These are phyloP conservation scores for Syzygium malaccense DNA, from an alignment of 441 rosid genomes.

Conservation along the genomic window DNA sequence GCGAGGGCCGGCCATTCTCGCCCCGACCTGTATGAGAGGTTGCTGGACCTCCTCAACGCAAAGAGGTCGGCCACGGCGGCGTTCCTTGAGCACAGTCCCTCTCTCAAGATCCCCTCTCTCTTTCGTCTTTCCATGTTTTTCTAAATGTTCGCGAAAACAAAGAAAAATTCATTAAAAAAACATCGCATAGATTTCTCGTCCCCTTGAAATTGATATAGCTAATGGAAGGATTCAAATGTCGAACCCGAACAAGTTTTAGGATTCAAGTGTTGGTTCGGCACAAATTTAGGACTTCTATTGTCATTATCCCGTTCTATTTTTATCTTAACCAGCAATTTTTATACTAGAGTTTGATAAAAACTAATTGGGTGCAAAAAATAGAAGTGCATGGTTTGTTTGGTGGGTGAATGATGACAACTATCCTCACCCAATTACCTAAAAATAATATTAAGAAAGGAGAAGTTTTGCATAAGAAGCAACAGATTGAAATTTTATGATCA, in stretches of 20 bases:
- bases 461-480: not conserved
- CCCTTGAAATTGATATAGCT: not conserved
- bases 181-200: not conserved
- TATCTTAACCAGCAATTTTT: not conserved
- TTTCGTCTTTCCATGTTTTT: not conserved
- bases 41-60: fast-evolving
- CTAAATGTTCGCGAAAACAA: fast-evolving
- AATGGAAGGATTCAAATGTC: fast-evolving
- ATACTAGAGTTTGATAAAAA: not conserved
- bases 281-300: not conserved
- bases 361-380: not conserved
- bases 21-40: fast-evolving
- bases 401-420: not conserved
- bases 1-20: not conserved
- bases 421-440: not conserved
- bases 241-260: not conserved
- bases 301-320: not conserved
- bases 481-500: not conserved
- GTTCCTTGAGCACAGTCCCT: not conserved
- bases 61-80: fast-evolving
- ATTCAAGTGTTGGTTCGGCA: fast-evolving
- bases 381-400: not conserved
- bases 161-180: not conserved
- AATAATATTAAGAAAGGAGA: not conserved
- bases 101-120: not conserved